Base-by-base conservation (phyloP, 768 basidiomycete species). In the Tylopilus rubrobrunneus region DNA sequence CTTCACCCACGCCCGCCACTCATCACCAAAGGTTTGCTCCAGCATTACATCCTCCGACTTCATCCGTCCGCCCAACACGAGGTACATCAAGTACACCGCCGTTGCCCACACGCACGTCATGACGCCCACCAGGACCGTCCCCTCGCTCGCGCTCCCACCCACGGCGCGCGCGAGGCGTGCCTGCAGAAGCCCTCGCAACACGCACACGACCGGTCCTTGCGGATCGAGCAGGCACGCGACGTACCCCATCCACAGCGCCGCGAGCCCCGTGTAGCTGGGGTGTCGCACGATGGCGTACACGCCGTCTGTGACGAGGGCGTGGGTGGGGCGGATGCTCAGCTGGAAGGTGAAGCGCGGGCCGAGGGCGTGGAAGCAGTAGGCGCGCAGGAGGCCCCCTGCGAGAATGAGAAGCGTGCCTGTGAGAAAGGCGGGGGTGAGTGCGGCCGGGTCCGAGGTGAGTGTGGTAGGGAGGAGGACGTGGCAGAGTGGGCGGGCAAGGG, bases 281-380 rank as follows among this genome's bases (percentile, higher is more conserved):
- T 72, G 71, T 1, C 71, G 63, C 4, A 72, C 64, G 48, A 63
- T 12, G 10, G 56, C 8, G 54, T 72, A 71, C 19, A 51, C 57
- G 1, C 67, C 68, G 0, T 42, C 7, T 4, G 65, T 71, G 28
- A 72, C 55, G 49, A 72, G 63, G 34, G 45, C 28, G n/a, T 63
- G 67, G 14, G 52, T 12, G 7, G 52, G 51, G 3, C 53, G 61
- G 45, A 68, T 56, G 31, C 56, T 48, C 14, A 70, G 59, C 8
- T 70, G 61, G n/a, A 65, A 65, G 3, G 63, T 70, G 34, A 68
- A 69, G 37, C n/a, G 36, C 0, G 27, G 1, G 9, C 69, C 69
- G 42, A 69, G 67, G 12, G 47, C 10, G 45, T 15, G 36, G 48
- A 45, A 67, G 43, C 65, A 66, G 31, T 31, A 42, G 47, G 15